Evolutionary conservation across 495 filamentous ascomycete species (phyloP), one percentile per base, ranked within the genome.

Genomic region (Hyphodiscus hymeniophilus): DNA sequence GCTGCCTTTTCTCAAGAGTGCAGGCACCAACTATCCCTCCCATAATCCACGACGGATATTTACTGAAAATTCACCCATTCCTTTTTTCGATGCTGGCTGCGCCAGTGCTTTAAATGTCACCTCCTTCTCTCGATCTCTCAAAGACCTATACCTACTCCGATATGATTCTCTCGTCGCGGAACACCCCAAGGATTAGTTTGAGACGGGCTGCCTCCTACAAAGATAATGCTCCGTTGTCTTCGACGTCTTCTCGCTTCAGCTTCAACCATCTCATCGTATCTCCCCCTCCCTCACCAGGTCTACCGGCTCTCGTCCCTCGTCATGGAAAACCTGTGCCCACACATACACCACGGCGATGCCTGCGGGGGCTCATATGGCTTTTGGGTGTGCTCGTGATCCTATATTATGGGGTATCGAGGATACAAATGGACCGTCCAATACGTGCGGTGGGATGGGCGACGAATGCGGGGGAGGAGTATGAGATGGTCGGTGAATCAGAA

Each of bases 291-390:
- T 85, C 81, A 3, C 81, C 81, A 0, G 71, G 74, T 32, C 70
- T 86, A 6, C 81, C 81, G 2, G 75, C 79, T 1, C 66, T 84
- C 38, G 66, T 84, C n/a, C 76, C 75, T 5, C 74, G 78, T 5
- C 75, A 74, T 51, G 73, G 74, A 48, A 80, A 75, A 60, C 67
- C 71, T 38, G 58, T 35, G 51, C 53, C 50, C 51, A 57, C 48
- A 43, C 71, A 32, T 6, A 65, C 68, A 12, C 71, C 71, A 30
- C 73, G 75, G 39, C 69, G 66, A 42, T 63, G 69, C n/a, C 41
- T 76, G 12, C 67, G 73, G 28, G 55, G 70, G 17, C 41, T 70
- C 22, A 47, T 69, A 13, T 75, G 71, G 64, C 23, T 73, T 2
- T 28, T 57, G 7, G 66, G 65, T 38, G 50, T 73, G 5, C 16